phyloP scores from a whole-genome alignment of 2,329 filamentous ascomycete genomes.

The Apiospora marii region DNA sequence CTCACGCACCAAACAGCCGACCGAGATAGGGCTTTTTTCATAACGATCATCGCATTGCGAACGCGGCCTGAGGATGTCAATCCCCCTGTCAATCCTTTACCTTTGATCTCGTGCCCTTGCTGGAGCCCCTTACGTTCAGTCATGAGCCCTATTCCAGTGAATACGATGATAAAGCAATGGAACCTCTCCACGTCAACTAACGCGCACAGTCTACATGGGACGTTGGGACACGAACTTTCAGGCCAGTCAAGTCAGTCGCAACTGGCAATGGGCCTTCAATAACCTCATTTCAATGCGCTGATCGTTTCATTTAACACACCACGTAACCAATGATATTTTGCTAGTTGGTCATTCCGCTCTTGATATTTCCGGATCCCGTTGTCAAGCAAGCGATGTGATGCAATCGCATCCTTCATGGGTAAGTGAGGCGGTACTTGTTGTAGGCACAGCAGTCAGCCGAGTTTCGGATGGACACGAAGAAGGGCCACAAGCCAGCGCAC shows the following conservation, averaged over 20 bases:
- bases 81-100: background rate
- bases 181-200: background rate
- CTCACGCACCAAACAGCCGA: conserved; percentile 1
- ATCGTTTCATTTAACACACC: background rate
- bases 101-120: background rate
- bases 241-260: background rate
- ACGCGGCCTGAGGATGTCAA: background rate
- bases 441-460: no score
- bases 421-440: no score
- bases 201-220: background rate
- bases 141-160: background rate
- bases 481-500: no score
- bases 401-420: no score
- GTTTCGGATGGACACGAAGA: no score
- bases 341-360: no score
- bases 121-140: background rate
- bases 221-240: background rate
- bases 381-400: background rate
- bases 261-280: no score
- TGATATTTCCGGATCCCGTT: no score
- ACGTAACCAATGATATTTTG: no score
- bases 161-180: background rate
- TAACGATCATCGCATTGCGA: conserved; percentile 5
- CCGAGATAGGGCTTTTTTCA: conserved; percentile 1
- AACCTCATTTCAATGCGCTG: background rate